Evolutionary conservation across 2,329 filamentous ascomycete species (phyloP).

Genomic region (Fusarium pseudocircinatum): DNA sequence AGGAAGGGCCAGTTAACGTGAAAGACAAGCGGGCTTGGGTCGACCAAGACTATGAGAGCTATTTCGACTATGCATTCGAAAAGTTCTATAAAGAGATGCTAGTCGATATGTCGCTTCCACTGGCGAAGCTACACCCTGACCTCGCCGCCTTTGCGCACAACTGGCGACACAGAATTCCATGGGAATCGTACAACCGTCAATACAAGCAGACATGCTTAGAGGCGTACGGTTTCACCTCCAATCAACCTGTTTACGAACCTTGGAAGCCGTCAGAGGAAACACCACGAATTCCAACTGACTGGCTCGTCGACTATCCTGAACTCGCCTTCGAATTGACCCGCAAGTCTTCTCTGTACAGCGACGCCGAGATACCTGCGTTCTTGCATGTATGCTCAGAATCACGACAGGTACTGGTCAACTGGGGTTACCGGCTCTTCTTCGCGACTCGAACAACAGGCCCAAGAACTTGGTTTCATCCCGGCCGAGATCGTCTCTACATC

Average conservation of each 20-base stretch:
- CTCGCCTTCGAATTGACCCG: neutral
- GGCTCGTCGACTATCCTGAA: neutral
- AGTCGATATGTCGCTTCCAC: rapidly evolving
- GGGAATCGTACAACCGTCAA: neutral
- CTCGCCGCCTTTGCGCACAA: neutral
- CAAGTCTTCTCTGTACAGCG: neutral
- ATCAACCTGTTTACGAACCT: neutral
- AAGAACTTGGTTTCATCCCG: neutral
- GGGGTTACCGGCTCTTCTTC: neutral
- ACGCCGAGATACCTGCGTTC: neutral
- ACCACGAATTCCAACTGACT: neutral
- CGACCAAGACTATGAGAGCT: neutral
- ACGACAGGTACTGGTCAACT: neutral
- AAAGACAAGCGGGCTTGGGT: neutral
- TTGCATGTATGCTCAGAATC: neutral
- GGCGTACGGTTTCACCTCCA: neutral
- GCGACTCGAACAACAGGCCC: neutral
- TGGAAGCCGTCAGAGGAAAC: neutral
- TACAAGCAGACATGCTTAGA: neutral
- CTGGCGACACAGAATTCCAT: neutral
- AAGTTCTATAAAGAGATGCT: neutral
- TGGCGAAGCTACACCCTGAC: neutral
- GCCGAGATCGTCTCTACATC: neutral
- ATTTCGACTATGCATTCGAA: neutral
- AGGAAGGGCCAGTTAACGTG: neutral